Conservation (phyloP, 179 eudicot genomes). For the Pouteria campechiana region DNA sequence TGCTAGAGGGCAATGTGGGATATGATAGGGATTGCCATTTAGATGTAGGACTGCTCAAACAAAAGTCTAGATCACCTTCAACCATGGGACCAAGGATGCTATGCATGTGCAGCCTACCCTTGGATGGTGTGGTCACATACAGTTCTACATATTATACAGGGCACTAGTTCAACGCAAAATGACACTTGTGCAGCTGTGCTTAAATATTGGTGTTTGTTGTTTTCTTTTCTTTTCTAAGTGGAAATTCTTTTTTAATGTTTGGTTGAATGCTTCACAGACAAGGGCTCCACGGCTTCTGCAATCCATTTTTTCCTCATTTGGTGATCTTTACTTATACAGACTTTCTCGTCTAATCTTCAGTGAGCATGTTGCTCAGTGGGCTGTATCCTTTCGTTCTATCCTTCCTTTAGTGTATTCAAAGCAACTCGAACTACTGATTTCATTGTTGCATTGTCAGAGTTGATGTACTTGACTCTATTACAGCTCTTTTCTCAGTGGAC, state of each 20-base stretch:
- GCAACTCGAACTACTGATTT: not conserved
- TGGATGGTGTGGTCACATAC: too few species aligned
- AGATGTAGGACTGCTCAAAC: too few species aligned
- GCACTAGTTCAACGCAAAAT: too few species aligned
- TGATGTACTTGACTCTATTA: slow-evolving; percentile 37
- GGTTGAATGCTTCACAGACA: slow-evolving; percentile 30
- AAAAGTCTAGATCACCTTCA: too few species aligned
- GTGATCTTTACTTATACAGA: slow-evolving; percentile 84
- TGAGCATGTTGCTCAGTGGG: slow-evolving; percentile 61
- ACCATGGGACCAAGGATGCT: too few species aligned
- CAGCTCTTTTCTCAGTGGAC: slow-evolving; percentile 77
- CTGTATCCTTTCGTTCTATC: slow-evolving; percentile 59
- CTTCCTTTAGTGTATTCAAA: not conserved
- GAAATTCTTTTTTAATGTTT: not conserved
- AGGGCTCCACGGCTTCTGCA: slow-evolving; percentile 78
- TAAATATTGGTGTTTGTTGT: not conserved
- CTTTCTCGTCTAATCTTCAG: slow-evolving; percentile 49
- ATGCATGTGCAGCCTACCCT: too few species aligned
- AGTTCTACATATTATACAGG: too few species aligned
- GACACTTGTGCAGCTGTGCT: too few species aligned
- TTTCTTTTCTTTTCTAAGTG: not conserved
- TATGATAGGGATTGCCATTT: too few species aligned
- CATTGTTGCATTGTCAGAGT: not conserved
- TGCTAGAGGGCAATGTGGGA: too few species aligned
- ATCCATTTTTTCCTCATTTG: slow-evolving; percentile 66